Conservation (phyloP, 305 asterid genomes). For the Solanum aculeatissimum region DNA sequence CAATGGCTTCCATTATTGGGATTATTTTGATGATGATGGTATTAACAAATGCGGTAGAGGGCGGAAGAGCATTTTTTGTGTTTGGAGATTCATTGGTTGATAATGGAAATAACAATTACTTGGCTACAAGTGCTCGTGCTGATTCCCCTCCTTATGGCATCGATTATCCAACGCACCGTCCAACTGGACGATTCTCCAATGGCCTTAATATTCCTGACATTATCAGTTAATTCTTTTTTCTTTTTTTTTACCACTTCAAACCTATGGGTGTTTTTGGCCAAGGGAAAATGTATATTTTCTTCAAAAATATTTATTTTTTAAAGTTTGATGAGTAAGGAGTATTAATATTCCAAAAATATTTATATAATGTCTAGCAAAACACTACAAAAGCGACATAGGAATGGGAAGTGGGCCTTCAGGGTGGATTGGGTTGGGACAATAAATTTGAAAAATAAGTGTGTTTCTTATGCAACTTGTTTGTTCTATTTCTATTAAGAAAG, state of each 20-base stretch:
- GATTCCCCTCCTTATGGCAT: slow-evolving; percentile 77
- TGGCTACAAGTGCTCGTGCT: slow-evolving; percentile 68
- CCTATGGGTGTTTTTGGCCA: too few species aligned
- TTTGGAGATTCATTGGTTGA: slow-evolving; percentile 83
- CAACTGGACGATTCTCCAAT: slow-evolving; percentile 76
- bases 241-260: background rate
- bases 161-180: slow-evolving; percentile 54
- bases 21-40: background rate
- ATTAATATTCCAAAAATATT: too few species aligned
- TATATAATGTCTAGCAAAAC: too few species aligned
- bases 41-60: slow-evolving; percentile 8
- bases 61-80: slow-evolving; percentile 47
- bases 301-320: too few species aligned
- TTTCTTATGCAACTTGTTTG: too few species aligned
- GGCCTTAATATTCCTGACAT: slow-evolving; percentile 72
- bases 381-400: too few species aligned
- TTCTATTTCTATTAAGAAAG: too few species aligned
- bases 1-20: background rate
- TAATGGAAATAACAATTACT: slow-evolving; percentile 62
- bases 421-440: too few species aligned
- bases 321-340: too few species aligned
- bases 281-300: too few species aligned
- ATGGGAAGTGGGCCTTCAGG: too few species aligned
- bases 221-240: slow-evolving; percentile 27
- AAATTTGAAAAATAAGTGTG: too few species aligned